A percentile compares a stretch with the other conserved stretches of the same genome.
These are phyloP conservation scores for Apiotrichum montevideense DNA, from an alignment of 1,284 basidiomycete genomes.

Conservation along the genomic window DNA sequence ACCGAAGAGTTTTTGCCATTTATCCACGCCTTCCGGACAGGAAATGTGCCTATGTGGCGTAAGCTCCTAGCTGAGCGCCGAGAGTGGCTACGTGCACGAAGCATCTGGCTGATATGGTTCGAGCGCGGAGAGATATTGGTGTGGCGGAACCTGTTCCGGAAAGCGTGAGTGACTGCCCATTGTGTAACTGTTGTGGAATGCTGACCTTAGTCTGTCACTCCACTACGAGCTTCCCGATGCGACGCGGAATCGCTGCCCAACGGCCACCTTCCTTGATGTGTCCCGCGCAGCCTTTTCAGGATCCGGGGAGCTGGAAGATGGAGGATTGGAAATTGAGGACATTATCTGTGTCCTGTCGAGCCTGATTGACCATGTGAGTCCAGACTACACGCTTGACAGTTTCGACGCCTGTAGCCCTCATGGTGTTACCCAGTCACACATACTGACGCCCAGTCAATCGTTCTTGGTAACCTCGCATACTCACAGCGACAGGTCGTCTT, in stretches of 20 bases:
- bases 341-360: constrained; percentile 41
- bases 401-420: too few species aligned
- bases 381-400: not conserved
- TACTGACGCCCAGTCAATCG: constrained; percentile 24
- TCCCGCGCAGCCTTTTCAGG: constrained; percentile 27
- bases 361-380: constrained; percentile 45
- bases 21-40: constrained; percentile 39
- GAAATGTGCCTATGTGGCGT: constrained; percentile 42
- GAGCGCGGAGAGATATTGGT: constrained; percentile 49
- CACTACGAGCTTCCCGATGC: constrained; percentile 28
- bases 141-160: constrained; percentile 46
- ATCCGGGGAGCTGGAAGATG: constrained; percentile 40
- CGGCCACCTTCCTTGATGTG: constrained; percentile 33
- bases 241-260: constrained; percentile 31
- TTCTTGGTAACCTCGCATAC: constrained; percentile 38
- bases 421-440: too few species aligned
- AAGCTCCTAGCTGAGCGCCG: constrained; percentile 30
- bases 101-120: constrained; percentile 44
- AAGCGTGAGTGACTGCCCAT: constrained; percentile 32
- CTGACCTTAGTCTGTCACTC: constrained; percentile 24
- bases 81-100: constrained; percentile 44
- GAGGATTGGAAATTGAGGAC: constrained; percentile 33
- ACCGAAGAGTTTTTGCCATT: constrained; percentile 35
- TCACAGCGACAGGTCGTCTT: constrained; percentile 37
- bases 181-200: not conserved